Conservation (phyloP, 2,329 filamentous ascomycete species). For the Monosporascus ibericus region DNA sequence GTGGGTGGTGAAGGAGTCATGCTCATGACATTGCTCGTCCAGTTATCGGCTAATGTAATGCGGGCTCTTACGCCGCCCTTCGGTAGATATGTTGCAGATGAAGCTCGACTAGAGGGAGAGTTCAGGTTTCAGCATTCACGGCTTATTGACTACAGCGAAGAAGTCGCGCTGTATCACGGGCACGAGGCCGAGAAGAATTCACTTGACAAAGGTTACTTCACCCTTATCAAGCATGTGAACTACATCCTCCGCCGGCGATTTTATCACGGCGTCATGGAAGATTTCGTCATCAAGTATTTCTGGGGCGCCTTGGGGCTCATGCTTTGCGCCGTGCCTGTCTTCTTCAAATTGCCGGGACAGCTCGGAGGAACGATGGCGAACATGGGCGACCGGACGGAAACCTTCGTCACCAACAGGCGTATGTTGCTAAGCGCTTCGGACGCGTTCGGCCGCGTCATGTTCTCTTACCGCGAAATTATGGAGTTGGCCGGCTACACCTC, state of each 20-base stretch:
- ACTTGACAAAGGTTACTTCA: constrained; percentile 97
- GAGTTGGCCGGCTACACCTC: constrained; percentile 94
- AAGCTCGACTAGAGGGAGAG: constrained; percentile 89
- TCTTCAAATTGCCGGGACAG: constrained; percentile 81
- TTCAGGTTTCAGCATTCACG: constrained; percentile 93
- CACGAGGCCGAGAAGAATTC: constrained; percentile 95
- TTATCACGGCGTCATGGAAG: constrained; percentile 99
- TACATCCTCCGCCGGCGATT: constrained; percentile 83
- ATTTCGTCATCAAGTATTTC: constrained; percentile 99
- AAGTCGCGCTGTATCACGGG: constrained; percentile 85
- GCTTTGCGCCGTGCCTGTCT: constrained; percentile 91
- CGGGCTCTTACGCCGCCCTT: constrained; percentile 91
- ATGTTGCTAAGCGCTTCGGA: constrained; percentile 92
- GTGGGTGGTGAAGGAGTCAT: constrained; percentile 96
- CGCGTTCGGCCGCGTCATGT: constrained; percentile 93
- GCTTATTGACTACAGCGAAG: constrained; percentile 92
- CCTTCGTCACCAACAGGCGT: constrained; percentile 88
- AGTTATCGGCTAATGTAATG: constrained; percentile 90
- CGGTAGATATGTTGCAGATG: constrained; percentile 94
- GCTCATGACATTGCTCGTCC: constrained; percentile 90
- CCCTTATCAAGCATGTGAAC: constrained; percentile 97
- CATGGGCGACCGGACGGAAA: constrained; percentile 67
- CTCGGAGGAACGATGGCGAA: constrained; percentile 42
- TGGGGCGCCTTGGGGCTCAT: constrained; percentile 91
- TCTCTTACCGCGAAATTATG: constrained; percentile 95